Base-by-base conservation (phyloP, 257 asterid genomes). In the Solanum phureja region DNA sequence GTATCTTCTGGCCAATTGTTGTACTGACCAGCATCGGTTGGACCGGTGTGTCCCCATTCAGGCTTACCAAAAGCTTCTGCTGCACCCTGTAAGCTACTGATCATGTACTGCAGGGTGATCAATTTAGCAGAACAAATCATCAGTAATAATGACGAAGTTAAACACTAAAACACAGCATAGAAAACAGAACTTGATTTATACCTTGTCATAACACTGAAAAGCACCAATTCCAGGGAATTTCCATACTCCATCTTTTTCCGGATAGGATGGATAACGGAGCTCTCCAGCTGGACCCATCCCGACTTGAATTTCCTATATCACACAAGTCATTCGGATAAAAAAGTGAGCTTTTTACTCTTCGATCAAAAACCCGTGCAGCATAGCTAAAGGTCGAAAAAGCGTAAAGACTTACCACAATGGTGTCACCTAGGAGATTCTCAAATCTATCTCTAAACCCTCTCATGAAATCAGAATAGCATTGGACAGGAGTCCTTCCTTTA, bases 241-340 rank as follows among this genome's bases (percentile, higher is more conserved):
- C 98, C 99, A 96, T 4, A 93, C 92, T 44, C 98, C 98, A 24
- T 95, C 90, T 49, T 92, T 91, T 92, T 97, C 99, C 0, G 99
- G 99, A 74, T 97, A 96, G 1, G 99, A 96, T 2, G 99, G 99
- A 87, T 93, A 97, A 14, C 99, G 96, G 77, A 97, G 99, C 94
- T 97, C 99, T 6, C 99, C 98, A 6, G 98, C 99, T 3, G 99
- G 98, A 73, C 99, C 99, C 99, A 97, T 96, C 52, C 99, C 99
- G 49, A 94, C 99, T 95, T 96, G 99, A 88, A 96, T 97, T 94
- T 97, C 99, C 99, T 97, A 60, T 11, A 56, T 52, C 11, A 40
- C 31, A 68, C 69, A 46, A 46, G 66, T 35, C 21, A 35, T 11
- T 33, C 12, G 16, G 42, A 35, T 56, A 31, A 49, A 77, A 49